Percentiles rank a stretch among this genome's conserved stretches.
These are phyloP conservation scores for Kwoniella mangroviensis DNA, from an alignment of 768 basidiomycete genomes.

Conservation along the genomic window DNA sequence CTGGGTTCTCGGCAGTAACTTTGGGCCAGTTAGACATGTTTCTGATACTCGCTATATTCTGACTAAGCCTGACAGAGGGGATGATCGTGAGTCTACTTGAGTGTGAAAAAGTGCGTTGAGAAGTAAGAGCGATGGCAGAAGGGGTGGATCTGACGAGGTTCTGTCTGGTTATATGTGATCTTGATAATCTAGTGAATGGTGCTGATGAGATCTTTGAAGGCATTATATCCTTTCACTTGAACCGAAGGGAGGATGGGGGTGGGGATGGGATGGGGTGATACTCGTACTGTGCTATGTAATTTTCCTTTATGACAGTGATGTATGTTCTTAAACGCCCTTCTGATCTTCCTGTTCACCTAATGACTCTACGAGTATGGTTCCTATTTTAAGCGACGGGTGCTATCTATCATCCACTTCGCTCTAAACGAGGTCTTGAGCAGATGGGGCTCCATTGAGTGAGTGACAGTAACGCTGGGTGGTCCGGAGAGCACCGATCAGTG, in stretches of 20 bases:
- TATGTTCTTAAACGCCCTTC: neutral
- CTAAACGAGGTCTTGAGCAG: neutral
- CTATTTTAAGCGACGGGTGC: neutral
- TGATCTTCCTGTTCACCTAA: neutral
- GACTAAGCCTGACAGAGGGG: neutral
- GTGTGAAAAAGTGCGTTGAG: conserved; percentile 7
- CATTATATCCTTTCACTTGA: conserved; percentile 7
- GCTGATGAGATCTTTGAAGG: conserved; percentile 7
- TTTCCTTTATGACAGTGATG: neutral
- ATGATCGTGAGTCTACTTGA: neutral
- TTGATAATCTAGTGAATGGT: conserved; percentile 8
- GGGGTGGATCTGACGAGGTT: neutral
- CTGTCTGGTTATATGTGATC: neutral
- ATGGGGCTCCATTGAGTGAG: neutral
- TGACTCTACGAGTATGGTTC: neutral
- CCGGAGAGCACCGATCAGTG: neutral
- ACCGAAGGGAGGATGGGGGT: neutral
- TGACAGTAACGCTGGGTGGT: neutral
- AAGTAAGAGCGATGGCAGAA: conserved; percentile 1
- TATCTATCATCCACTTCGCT: neutral
- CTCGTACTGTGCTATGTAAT: neutral
- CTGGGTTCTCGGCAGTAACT: conserved; percentile 50
- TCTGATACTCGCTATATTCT: conserved; percentile 2
- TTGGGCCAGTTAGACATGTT: conserved; percentile 50
- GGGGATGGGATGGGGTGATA: neutral